Percentiles rank a stretch among this genome's conserved stretches.
These are phyloP conservation scores for Hemerocallis citrina DNA, from an alignment of 106 monocot species.

Conservation along the genomic window DNA sequence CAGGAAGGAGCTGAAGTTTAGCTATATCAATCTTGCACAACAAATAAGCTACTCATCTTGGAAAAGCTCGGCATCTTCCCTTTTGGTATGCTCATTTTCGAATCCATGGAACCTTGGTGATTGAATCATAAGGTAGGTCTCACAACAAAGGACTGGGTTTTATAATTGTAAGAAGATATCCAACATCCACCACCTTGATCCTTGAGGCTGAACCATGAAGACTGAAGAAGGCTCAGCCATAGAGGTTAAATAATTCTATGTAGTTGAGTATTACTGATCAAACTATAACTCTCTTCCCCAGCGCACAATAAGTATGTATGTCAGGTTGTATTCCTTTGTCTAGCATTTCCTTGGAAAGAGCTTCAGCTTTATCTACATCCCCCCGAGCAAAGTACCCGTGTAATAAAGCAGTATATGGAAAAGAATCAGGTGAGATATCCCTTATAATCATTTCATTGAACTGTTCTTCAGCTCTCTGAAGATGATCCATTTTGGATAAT, in stretches of 20 bases:
- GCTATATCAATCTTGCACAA: too few species aligned
- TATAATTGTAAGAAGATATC: too few species aligned
- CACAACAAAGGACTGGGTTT: too few species aligned
- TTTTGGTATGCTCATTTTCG: too few species aligned
- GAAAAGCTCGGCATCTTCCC: too few species aligned
- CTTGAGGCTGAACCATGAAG: too few species aligned
- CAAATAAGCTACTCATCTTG: too few species aligned
- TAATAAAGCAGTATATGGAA: conserved; percentile 52
- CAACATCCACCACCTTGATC: too few species aligned
- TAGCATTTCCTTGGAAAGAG: conserved; percentile 47
- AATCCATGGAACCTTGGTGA: too few species aligned
- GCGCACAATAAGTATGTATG: neutral
- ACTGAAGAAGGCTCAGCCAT: too few species aligned
- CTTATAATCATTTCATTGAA: conserved; percentile 61
- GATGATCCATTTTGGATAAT: conserved; percentile 41
- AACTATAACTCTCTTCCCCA: neutral
- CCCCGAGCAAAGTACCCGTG: conserved; percentile 54
- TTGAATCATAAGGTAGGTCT: too few species aligned
- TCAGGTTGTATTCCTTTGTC: conserved; percentile 9
- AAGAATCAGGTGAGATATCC: conserved; percentile 59
- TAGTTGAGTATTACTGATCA: neutral
- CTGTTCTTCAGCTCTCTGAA: conserved; percentile 44
- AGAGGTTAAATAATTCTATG: neutral
- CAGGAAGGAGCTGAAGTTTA: too few species aligned
- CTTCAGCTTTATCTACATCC: conserved; percentile 43